Base-by-base conservation (phyloP, 306 rosid genomes). In the Sechiopsis laciniata region DNA sequence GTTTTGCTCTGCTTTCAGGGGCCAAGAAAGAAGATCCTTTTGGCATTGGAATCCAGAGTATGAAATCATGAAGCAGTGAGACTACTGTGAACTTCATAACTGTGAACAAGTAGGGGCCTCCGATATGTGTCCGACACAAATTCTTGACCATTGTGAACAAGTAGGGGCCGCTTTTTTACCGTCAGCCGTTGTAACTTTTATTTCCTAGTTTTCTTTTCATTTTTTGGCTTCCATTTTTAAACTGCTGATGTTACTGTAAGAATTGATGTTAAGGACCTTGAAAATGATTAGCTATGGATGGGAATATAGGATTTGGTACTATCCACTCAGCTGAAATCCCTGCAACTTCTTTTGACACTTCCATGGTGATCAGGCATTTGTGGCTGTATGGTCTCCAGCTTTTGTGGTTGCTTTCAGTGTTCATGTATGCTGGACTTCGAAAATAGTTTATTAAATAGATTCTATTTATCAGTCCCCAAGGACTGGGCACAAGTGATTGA, bases 11-110 rank as follows among this genome's bases (percentile, higher is more conserved):
- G 14, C 37, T 84, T 84, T 74, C 90, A 94, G 99, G 99, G 99
- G 5, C 99, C 99, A 74, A 89, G 99, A 79, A 94, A 94, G 92
- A 94, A 94, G 95, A 94, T 94, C 82, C 85, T 94, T 60, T 78
- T 91, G 56, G 97, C 95, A 2, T 76, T 94, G 87, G 96, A 94
- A 83, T 85, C 96, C 51, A 94, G 89, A 78, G 89, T 73, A 68
- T 94, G 85, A 89, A 89, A 29, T 37, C 45, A 15, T 77, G 75
- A 55, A 32, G 62, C 6, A 64, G 72, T 17, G 48, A 76, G 78
- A 63, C 63, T 8, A 64, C 72, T 12, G 37, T 20, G 37, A 67
- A 20, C 71, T 65, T 26, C 29, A 26, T 26, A 26, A 6, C 55
- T 16, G 32, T 20, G 59, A 72, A 45, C 51, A 26, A 52, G 62